Base-by-base conservation (phyloP, 352 stramenopile species). In the Globisporangium cystogenes region DNA sequence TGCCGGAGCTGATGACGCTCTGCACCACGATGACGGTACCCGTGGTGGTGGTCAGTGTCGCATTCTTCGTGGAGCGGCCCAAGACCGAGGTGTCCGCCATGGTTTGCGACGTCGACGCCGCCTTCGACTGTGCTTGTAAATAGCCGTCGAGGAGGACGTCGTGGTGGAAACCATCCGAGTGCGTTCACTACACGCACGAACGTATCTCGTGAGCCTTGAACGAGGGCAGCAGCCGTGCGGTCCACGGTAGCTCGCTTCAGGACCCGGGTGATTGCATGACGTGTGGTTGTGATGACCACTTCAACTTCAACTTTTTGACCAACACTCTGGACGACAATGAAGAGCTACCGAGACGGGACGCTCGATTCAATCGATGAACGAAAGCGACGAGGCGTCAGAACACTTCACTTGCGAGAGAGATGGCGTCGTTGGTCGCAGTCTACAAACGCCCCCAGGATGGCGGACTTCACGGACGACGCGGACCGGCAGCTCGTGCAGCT, bases 401-500 rank as follows among this genome's bases (percentile, higher is more conserved):
- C 20, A 23, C 40, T 8, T 45, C 40, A 45, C 7, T 27, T 12
- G 4, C 21, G 21, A 8, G 4, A 23, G 15, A 24, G 40, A 15
- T 45, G 40, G 20, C 40, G 18, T 8, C 40, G 40, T 10, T 45
- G 20, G 39, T 20, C 12, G 3, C 21, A 26, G 40, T 14, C 8
- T 1, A 2, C 40, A 36, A 48, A 47, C 20, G 20, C 24, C 21
- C n/a, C 15, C 10, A 0, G 11, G 20, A 82, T 82, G 71, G 72
- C 74, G 3, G 67, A 85, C 51, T 85, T 85, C 58, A 76, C 69
- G 10, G 71, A 85, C 37, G 54, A 67, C 24, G 74, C 82, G 53
- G 74, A 85, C 54, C 67, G 67, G n/a, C 69, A 76, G 48, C 62
- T 85, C 36, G 71, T 82, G 35, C 69, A 81, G 52, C 57, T 78